Percentiles rank a stretch among this genome's conserved stretches.
Evolutionary conservation across 176 grass and related monocot species (phyloP).

Genomic region (Oryza coarctata): DNA sequence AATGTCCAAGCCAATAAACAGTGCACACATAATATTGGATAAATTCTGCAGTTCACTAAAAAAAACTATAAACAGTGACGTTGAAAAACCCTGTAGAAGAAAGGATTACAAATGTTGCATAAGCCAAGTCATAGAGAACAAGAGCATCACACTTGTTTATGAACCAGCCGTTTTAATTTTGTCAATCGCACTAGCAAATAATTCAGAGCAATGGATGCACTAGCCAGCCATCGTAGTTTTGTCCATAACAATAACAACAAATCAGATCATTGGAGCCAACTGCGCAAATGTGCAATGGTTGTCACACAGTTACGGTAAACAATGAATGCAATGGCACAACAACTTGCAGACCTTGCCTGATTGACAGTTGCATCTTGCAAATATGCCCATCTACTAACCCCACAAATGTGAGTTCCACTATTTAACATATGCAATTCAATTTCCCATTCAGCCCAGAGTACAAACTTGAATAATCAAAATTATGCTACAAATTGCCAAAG

Average conservation of each 20-base stretch:
- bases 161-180: no score
- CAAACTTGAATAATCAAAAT: neutral
- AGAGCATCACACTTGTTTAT: no score
- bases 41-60: no score
- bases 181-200: neutral
- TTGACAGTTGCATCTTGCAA: neutral
- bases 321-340: neutral
- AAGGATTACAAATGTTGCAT: no score
- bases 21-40: no score
- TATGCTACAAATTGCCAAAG: neutral
- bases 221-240: neutral
- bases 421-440: neutral
- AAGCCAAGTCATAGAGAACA: no score
- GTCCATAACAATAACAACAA: neutral
- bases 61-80: no score
- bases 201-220: neutral
- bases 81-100: no score
- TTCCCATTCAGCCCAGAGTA: neutral
- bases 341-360: neutral
- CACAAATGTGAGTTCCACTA: neutral
- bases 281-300: neutral
- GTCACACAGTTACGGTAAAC: constrained; percentile 4
- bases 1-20: no score
- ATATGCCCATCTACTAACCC: neutral
- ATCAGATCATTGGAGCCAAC: neutral